phyloP scores from a whole-genome alignment of 169 alveolate species.

The Plasmodium sp. region DNA sequence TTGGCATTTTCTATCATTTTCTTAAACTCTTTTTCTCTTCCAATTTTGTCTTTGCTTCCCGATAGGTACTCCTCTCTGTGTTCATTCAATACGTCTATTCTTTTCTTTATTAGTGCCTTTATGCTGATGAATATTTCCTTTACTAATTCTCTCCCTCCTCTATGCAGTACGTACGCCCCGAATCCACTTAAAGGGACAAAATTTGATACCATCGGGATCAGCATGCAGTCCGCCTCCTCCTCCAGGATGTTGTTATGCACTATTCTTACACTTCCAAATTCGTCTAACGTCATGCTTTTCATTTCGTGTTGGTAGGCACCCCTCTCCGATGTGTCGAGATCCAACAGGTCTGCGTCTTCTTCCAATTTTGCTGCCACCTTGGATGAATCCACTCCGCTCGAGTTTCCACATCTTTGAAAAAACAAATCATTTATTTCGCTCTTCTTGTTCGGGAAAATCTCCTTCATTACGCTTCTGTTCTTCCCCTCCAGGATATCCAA shows the following conservation, averaged over 20 bases:
- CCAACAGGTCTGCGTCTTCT: slow-evolving; percentile 14
- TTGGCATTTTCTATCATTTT: slow-evolving; percentile 37
- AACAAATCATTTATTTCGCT: slow-evolving; percentile 72
- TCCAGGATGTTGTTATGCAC: slow-evolving; percentile 72
- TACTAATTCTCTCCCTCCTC: slow-evolving; percentile 71
- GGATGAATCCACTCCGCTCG: background rate
- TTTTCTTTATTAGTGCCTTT: slow-evolving; percentile 52
- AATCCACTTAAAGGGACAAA: slow-evolving; percentile 70
- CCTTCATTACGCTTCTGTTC: slow-evolving; percentile 72
- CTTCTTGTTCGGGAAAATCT: slow-evolving; percentile 65
- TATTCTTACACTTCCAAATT: slow-evolving; percentile 40
- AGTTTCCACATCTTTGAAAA: slow-evolving; percentile 25
- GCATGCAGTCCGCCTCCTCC: slow-evolving; percentile 74
- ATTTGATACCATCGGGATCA: slow-evolving; percentile 74
- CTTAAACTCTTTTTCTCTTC: slow-evolving; percentile 20
- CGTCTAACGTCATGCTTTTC: slow-evolving; percentile 45
- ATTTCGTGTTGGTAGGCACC: slow-evolving; percentile 44
- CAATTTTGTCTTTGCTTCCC: background rate
- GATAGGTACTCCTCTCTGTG: slow-evolving; percentile 48
- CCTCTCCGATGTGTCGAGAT: background rate
- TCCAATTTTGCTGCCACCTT: background rate
- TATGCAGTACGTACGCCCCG: slow-evolving; percentile 70
- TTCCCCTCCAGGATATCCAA: slow-evolving; percentile 69
- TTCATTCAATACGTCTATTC: slow-evolving; percentile 70
- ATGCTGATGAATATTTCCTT: slow-evolving; percentile 50